These are phyloP conservation scores for Aspergillus novofumigatus DNA, from an alignment of 2,329 filamentous ascomycete species.

Conservation along the genomic window DNA sequence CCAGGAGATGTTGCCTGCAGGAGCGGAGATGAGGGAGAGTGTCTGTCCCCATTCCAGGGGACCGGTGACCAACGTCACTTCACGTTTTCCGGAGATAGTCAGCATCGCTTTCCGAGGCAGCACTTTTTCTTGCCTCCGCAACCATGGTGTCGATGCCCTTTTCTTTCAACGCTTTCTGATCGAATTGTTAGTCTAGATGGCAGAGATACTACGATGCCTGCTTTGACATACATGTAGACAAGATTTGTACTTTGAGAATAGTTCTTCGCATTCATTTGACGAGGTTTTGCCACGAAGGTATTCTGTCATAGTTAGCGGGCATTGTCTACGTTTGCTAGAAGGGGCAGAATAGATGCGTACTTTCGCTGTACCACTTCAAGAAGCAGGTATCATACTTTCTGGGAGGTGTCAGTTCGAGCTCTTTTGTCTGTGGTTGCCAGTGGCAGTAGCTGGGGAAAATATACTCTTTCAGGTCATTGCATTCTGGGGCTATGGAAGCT, in stretches of 20 bases:
- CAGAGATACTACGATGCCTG: not conserved
- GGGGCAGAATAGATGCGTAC: conserved; percentile 46
- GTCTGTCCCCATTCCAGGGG: not conserved
- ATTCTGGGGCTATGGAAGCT: conserved; percentile 88
- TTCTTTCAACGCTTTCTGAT: conserved; percentile 76
- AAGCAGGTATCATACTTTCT: conserved; percentile 97
- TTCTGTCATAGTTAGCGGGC: conserved; percentile 52
- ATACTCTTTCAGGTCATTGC: conserved; percentile 93
- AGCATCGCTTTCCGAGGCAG: conserved; percentile 73
- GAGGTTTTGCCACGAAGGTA: conserved; percentile 82
- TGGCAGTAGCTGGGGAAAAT: conserved; percentile 25
- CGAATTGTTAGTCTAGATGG: not conserved
- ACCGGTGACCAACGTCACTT: not conserved
- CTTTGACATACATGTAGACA: conserved; percentile 69
- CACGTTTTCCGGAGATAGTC: conserved; percentile 52
- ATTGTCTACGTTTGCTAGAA: not conserved
- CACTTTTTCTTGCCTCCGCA: conserved; percentile 83
- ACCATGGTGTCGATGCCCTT: conserved; percentile 90
- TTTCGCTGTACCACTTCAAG: conserved; percentile 98
- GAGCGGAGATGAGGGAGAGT: not conserved
- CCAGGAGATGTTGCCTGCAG: not conserved
- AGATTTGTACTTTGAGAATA: conserved; percentile 85
- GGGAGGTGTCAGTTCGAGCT: conserved; percentile 16
- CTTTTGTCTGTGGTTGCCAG: not conserved
- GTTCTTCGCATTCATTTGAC: conserved; percentile 76